Base-by-base conservation (phyloP, 129 eudicot genomes). In the Tagetes patula region DNA sequence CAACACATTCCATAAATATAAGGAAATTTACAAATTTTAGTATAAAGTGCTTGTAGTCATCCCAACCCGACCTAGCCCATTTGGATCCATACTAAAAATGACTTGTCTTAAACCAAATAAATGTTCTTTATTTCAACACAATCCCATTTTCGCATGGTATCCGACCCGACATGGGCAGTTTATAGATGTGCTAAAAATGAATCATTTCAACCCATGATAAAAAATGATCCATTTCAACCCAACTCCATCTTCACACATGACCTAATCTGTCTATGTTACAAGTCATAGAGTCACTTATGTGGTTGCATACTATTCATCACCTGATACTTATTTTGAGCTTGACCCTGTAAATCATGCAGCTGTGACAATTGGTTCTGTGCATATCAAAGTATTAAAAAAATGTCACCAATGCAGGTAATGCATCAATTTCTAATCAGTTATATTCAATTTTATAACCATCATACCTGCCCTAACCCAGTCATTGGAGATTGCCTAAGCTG, bases 401-500 rank as follows among this genome's bases (percentile, higher is more conserved):
- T 39, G 42, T 69, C 37, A 20, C 58, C 58, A 52, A 66, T 14
- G 59, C 73, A 53, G 10, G 46, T 47, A 52, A 66, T 14, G 59
- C 73, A 53, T 6, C 3, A 11, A 53, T 12, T 62, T 39, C 12
- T 48, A 3, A 49, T 48, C 20, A 8, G 20, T 43, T 13, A 63
- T 53, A 32, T 34, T 54, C 40, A 53, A 48, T 38, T 56, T 65
- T 11, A 30, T 41, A 62, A 52, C 72, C 48, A 37, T 67, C 59
- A 55, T 84, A 88, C 96, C 91, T 89, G 96, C 50, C 89, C 93
- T 70, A 94, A 74, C 67, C 90, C 93, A 53, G 85, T 78, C 88
- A 89, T 84, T n/a, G 96, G 85, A 38, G 90, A 78, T 77, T 88
- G 96, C 77, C 98, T 86, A 56, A 87, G 96, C 75, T 88, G 96